Evolutionary conservation across 2,329 filamentous ascomycete species (phyloP), one percentile per base, ranked within the genome.

Genomic region (Coleophoma cylindrospora): DNA sequence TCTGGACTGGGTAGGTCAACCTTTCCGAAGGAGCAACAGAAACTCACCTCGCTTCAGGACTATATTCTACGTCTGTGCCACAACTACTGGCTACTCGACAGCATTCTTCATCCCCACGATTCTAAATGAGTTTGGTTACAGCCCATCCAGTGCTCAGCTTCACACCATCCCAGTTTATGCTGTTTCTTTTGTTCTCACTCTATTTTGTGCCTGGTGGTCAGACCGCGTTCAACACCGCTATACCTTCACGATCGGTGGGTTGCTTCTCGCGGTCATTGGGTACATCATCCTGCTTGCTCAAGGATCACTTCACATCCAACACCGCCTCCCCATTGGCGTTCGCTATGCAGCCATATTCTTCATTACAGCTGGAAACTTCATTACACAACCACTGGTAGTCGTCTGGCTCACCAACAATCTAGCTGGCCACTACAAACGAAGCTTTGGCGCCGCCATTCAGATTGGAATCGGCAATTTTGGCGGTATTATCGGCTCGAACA

Each of bases 391-490:
- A 5, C 61, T 68, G 34, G 56, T 60, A 0, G 54, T 79, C 10
- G 70, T 67, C 3, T 78, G 74, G 75, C 69, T 77, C 2, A 64
- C 70, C 9, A 77, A 77, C 64, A 80, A 80, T 50, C 61, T 79
- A 1, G 70, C 72, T 0, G 76, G 76, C 1, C 72, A 75, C 52
- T 78, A 74, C 54, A 80, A 80, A 60, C 71, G 73, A 40, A 70
- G 74, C 4, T 72, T 75, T 27, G 70, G 72, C 1, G 70, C 75
- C 12, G 72, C 69, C 1, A 69, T 76, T 55, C 75, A 78, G 57
- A 72, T 79, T 36, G 70, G 66, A 1, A 64, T 78, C 19, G 76
- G 76, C 0, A 78, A 78, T 60, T 15, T 70, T 14, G 64, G 62
- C 1, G 71, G 72, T 15, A 56, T 70, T 40, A 54, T 67, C 12